These are phyloP conservation scores for Epichloe amarillans DNA, from an alignment of 2,329 filamentous ascomycete genomes.

Conservation along the genomic window DNA sequence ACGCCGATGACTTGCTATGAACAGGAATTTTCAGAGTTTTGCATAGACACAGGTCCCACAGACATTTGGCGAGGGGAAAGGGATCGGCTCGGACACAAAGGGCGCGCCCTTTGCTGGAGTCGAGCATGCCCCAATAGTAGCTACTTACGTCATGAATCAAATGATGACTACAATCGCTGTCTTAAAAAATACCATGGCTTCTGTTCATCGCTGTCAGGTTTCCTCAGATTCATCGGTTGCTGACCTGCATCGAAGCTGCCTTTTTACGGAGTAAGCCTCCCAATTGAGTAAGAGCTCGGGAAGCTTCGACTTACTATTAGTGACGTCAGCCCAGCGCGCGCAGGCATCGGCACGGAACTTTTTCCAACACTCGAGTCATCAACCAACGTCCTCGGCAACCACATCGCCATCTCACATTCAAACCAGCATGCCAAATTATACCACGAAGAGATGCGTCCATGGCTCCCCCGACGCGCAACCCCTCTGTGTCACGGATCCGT, in stretches of 20 bases:
- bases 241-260: no score
- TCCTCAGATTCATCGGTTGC: no score
- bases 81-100: background rate
- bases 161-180: background rate
- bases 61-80: background rate
- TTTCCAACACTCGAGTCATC: no score
- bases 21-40: background rate
- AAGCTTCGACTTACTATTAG: no score
- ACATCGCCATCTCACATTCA: background rate
- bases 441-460: background rate
- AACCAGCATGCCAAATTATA: background rate
- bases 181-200: background rate
- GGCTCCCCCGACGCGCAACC: background rate
- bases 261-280: no score
- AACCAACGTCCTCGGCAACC: background rate
- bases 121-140: background rate
- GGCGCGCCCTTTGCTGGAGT: background rate
- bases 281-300: no score
- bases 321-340: no score
- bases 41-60: background rate
- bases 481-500: background rate
- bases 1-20: background rate
- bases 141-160: background rate
- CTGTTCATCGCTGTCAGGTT: no score
- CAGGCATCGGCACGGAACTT: no score